Percentiles rank a stretch among this genome's conserved stretches.
These are phyloP conservation scores for Talaromyces liani DNA, from an alignment of 495 filamentous ascomycete genomes.

Conservation along the genomic window DNA sequence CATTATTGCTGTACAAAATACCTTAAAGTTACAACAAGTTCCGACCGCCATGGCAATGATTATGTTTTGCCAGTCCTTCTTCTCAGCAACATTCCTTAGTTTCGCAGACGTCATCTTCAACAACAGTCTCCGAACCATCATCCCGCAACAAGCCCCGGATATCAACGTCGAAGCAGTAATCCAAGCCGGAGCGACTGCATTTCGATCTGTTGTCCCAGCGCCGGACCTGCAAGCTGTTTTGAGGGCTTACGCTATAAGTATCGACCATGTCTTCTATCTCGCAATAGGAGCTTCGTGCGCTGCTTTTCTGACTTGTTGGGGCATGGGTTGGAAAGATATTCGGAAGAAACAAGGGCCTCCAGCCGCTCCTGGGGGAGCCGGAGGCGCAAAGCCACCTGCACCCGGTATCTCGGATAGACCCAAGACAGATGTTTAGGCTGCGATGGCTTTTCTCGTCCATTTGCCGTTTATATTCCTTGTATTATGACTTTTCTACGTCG, in stretches of 20 bases:
- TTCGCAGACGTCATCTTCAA: constrained; percentile 24
- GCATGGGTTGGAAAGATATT: constrained; percentile 39
- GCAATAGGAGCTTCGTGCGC: constrained; percentile 16
- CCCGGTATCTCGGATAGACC: not conserved
- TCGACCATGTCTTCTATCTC: constrained; percentile 28
- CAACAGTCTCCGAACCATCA: constrained; percentile 14
- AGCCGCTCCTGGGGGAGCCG: not conserved
- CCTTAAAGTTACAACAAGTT: constrained; percentile 10
- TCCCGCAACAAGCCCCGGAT: constrained; percentile 18
- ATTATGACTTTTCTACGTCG: too few relatives aligned
- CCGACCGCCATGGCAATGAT: constrained; percentile 22
- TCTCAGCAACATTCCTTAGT: constrained; percentile 21
- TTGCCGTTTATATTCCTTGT: too few relatives aligned
- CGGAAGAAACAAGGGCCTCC: not conserved
- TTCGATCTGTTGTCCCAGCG: constrained; percentile 20
- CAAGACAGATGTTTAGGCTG: not conserved
- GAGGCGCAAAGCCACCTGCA: not conserved
- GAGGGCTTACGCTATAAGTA: constrained; percentile 25
- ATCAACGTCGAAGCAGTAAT: constrained; percentile 21
- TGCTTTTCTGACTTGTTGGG: constrained; percentile 25
- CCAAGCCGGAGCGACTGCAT: constrained; percentile 25
- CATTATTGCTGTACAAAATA: constrained; percentile 31
- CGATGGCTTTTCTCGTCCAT: not conserved
- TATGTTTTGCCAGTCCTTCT: constrained; percentile 24
- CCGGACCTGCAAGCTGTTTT: constrained; percentile 10